phyloP scores from a whole-genome alignment of 371 early-diverging fungal genomes.

The Mucor irregularis region DNA sequence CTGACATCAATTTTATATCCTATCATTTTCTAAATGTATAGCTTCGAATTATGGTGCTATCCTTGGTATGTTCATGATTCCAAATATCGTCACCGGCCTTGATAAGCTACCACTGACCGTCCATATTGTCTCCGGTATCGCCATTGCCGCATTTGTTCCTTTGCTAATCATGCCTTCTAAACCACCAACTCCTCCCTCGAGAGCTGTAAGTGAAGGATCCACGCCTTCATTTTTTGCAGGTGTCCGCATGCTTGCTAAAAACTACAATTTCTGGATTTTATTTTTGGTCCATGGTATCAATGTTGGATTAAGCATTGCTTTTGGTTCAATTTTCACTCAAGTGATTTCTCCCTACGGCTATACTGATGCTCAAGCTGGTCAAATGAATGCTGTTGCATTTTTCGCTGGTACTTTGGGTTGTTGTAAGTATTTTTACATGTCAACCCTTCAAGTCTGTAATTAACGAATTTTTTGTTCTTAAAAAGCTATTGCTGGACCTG shows the following conservation, averaged over 20 bases:
- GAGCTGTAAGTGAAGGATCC: slow-evolving; percentile 2
- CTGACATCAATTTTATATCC: neutral
- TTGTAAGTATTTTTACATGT: slow-evolving; percentile 32
- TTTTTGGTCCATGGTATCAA: slow-evolving; percentile 45
- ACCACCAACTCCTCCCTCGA: slow-evolving; percentile 52
- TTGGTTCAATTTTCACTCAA: slow-evolving; percentile 48
- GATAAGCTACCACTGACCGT: slow-evolving; percentile 37
- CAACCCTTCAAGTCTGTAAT: no score
- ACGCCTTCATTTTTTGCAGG: slow-evolving; percentile 42
- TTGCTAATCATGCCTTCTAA: slow-evolving; percentile 40
- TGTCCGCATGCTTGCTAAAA: slow-evolving; percentile 30
- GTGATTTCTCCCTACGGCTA: slow-evolving; percentile 57
- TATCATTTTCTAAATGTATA: neutral
- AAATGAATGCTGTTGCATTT: slow-evolving; percentile 35
- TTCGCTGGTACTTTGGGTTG: slow-evolving; percentile 44
- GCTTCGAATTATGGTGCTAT: slow-evolving; percentile 59
- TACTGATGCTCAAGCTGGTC: slow-evolving; percentile 49
- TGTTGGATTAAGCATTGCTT: slow-evolving; percentile 54
- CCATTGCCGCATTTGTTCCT: slow-evolving; percentile 30
- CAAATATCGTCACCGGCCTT: slow-evolving; percentile 42
- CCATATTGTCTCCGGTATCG: slow-evolving; percentile 42
- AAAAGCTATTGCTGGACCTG: slow-evolving; percentile 48
- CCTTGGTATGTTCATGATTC: slow-evolving; percentile 56
- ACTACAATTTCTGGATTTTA: slow-evolving; percentile 45
- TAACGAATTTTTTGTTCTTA: neutral